Conservation (phyloP, 345 rosid genomes). For the Eucalyptus grandis region DNA sequence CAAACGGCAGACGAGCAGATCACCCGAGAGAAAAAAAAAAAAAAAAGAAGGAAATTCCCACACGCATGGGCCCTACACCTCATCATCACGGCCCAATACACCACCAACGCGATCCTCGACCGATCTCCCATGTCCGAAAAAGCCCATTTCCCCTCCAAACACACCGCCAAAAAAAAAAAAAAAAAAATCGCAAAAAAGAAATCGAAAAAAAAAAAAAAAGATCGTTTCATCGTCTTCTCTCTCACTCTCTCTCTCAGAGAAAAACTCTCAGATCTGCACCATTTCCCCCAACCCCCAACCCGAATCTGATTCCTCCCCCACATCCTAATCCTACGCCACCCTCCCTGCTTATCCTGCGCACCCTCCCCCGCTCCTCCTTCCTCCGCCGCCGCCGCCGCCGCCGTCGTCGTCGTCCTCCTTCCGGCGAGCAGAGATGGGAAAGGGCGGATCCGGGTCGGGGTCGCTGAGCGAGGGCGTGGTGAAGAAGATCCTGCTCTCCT, state of each 20-base stretch:
- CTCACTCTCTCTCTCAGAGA: not conserved
- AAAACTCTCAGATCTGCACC: not conserved
- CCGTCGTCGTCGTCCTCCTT: not conserved
- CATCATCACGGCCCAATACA: not conserved
- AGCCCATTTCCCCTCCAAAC: not conserved
- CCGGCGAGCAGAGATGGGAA: conserved; percentile 42
- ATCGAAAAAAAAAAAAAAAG: not conserved
- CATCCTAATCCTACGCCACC: not conserved
- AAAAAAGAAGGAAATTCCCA: not conserved
- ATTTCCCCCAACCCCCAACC: not conserved
- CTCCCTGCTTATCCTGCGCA: not conserved
- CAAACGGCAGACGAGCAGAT: not conserved
- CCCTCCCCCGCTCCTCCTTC: not conserved
- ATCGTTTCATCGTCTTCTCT: not conserved
- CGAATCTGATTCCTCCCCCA: not conserved
- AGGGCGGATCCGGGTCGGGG: conserved; percentile 34
- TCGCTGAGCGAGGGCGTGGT: conserved; percentile 67
- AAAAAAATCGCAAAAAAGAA: too few species aligned
- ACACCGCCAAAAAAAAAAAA: not conserved
- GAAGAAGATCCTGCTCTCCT: conserved; percentile 86
- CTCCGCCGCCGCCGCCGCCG: not conserved
- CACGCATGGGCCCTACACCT: not conserved
- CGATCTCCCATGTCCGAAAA: not conserved
- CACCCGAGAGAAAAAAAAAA: not conserved
- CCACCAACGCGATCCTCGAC: not conserved